Base-by-base conservation (phyloP, 179 eudicot genomes). In the Spinacia oleracea region DNA sequence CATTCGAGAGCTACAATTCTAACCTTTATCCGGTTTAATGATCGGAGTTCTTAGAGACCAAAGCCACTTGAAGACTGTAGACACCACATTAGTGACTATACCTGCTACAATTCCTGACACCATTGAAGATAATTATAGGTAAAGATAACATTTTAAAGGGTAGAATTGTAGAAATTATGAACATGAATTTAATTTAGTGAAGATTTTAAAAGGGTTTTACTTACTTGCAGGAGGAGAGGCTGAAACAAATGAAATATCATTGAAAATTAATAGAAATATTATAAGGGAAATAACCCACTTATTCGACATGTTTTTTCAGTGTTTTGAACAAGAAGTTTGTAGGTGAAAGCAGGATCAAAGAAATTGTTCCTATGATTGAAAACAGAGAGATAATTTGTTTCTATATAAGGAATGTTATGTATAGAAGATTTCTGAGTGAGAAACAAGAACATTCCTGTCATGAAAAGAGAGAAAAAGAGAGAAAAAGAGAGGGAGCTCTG, bases 181-280 rank as follows among this genome's bases (percentile, higher is more conserved):
- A 9, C 18, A n/a, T 14, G 11, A 14, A 74, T 42, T 86, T 50
- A 12, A 63, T 32, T 9, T 0, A 8, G 25, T 0, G 12, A 9
- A 48, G 12, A 62, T 0, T 34, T 6, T 20, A 38, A 40, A 60
- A 25, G 15, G 0, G 12, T 75, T 75, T 59, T 6, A 86, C 97
- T 90, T 48, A 94, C 98, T 91, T 79, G 90, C 91, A 78, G 97
- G 96, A 84, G 92, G 81, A 77, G 97, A 91, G 51, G 88, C 92
- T 31, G 90, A 86, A 81, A 85, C 89, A 58, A 87, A 79, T 43
- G 86, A 85, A 35, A 87, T 78, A 18, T 83, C 87, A 70, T 72
- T 75, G 21, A 81, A 58, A 15, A 88, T 72, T 16, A 92, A 66
- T 59, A 90, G 51, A 48, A 80, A 63, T 68, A 87, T 65, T 59